Percentiles rank a stretch among this genome's conserved stretches.
These are phyloP conservation scores for Russula griseocarnosa DNA, from an alignment of 768 basidiomycete genomes.

Conservation along the genomic window DNA sequence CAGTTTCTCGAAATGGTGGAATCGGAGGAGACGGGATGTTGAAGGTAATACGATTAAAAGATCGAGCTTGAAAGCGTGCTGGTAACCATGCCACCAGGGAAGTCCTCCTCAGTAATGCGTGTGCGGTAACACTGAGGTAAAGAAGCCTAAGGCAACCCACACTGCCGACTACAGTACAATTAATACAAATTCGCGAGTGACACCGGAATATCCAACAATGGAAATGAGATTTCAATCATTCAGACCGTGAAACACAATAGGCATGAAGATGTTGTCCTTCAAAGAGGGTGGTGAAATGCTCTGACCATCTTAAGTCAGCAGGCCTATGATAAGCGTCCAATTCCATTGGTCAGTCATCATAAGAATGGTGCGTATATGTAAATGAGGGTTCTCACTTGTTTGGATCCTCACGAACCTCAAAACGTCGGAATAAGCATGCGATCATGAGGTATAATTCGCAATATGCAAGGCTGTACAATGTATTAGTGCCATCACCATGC, in stretches of 20 bases:
- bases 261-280: conserved; percentile 21
- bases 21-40: too few species aligned
- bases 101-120: too few species aligned
- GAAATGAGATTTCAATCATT: conserved; percentile 4
- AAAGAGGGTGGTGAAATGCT: conserved; percentile 20
- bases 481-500: neutral
- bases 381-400: conserved; percentile 1
- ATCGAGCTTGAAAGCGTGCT: too few species aligned
- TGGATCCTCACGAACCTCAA: conserved; percentile 25
- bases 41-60: too few species aligned
- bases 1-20: too few species aligned
- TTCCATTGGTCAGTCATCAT: neutral
- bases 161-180: too few species aligned
- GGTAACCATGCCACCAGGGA: too few species aligned
- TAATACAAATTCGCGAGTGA: too few species aligned
- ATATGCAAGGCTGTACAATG: conserved; percentile 25
- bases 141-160: too few species aligned
- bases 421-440: conserved; percentile 29
- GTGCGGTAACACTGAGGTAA: too few species aligned
- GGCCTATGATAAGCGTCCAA: conserved; percentile 5
- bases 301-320: conserved; percentile 14
- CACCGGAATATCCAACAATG: too few species aligned
- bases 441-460: conserved; percentile 28
- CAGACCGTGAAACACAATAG: conserved; percentile 12
- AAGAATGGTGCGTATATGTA: neutral